These are phyloP conservation scores for Wickerhamomyces bovis DNA, from an alignment of 805 yeast species.

Conservation along the genomic window DNA sequence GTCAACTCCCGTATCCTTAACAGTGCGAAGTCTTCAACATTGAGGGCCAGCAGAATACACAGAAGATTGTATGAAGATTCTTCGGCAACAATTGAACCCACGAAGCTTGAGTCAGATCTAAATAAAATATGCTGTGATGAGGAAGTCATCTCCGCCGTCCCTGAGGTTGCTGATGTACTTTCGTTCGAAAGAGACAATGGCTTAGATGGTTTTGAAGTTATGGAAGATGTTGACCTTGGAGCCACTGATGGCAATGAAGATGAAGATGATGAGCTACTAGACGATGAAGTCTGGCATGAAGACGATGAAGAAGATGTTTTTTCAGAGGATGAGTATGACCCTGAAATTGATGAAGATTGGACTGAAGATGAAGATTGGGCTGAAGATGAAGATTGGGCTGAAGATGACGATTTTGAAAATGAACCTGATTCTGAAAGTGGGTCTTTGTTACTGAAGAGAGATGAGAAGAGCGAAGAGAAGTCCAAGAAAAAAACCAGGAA, in stretches of 20 bases:
- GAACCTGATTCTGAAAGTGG: neutral
- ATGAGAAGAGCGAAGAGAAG: neutral
- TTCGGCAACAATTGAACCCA: neutral
- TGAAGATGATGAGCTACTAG: neutral
- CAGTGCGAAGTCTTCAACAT: constrained; percentile 9
- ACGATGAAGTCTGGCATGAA: neutral
- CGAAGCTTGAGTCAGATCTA: neutral
- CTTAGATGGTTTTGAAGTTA: neutral
- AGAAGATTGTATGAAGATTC: neutral
- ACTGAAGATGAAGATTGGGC: neutral
- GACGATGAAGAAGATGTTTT: neutral
- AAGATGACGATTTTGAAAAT: neutral
- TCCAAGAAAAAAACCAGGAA: neutral
- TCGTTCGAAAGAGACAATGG: neutral
- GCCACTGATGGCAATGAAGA: neutral
- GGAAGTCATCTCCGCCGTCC: neutral
- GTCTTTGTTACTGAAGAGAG: neutral
- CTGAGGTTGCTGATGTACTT: neutral
- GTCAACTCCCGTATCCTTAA: constrained; percentile 8
- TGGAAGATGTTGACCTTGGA: neutral
- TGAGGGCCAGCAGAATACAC: constrained; percentile 3
- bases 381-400: neutral
- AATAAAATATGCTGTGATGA: neutral
- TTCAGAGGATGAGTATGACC: neutral
- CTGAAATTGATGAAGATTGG: neutral